phyloP scores from a whole-genome alignment of 768 basidiomycete genomes.

The Boletus sp. region DNA sequence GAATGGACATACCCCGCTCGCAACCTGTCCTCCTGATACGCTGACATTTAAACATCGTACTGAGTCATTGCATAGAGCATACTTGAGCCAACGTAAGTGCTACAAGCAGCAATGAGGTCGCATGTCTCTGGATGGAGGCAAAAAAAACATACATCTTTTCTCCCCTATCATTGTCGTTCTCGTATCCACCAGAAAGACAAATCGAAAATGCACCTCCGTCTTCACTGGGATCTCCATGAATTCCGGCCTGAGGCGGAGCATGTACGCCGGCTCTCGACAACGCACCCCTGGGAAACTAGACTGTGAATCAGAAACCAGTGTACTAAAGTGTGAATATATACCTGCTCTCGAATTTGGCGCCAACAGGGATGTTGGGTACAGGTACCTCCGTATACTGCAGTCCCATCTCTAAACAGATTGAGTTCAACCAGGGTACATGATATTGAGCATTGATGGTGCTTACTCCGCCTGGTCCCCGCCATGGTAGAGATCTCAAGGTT shows the following conservation, averaged over 20 bases:
- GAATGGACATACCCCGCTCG: slow-evolving; percentile 10
- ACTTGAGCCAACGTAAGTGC: slow-evolving; percentile 36
- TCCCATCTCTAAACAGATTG: slow-evolving; percentile 8
- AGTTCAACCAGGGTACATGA: neutral
- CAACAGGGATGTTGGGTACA: slow-evolving; percentile 24
- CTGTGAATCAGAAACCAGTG: neutral
- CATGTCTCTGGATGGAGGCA: neutral
- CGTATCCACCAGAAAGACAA: slow-evolving; percentile 41
- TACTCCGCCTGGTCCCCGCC: too few relatives aligned
- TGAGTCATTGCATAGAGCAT: neutral
- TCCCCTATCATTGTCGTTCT: slow-evolving; percentile 40
- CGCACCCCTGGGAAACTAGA: slow-evolving; percentile 13
- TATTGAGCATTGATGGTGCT: neutral
- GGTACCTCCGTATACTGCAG: slow-evolving; percentile 33
- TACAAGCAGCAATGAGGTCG: slow-evolving; percentile 13
- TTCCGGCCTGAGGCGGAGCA: slow-evolving; percentile 34
- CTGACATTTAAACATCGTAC: neutral
- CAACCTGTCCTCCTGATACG: slow-evolving; percentile 25
- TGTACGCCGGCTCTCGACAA: slow-evolving; percentile 35
- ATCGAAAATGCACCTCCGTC: slow-evolving; percentile 39
- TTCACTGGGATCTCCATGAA: slow-evolving; percentile 32
- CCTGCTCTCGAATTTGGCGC: slow-evolving; percentile 24
- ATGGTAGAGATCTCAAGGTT: slow-evolving; percentile 2
- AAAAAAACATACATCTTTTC: slow-evolving; percentile 35
- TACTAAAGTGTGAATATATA: neutral